Conservation (phyloP, 768 basidiomycete genomes). For the Symmetrospora coprosmae region DNA sequence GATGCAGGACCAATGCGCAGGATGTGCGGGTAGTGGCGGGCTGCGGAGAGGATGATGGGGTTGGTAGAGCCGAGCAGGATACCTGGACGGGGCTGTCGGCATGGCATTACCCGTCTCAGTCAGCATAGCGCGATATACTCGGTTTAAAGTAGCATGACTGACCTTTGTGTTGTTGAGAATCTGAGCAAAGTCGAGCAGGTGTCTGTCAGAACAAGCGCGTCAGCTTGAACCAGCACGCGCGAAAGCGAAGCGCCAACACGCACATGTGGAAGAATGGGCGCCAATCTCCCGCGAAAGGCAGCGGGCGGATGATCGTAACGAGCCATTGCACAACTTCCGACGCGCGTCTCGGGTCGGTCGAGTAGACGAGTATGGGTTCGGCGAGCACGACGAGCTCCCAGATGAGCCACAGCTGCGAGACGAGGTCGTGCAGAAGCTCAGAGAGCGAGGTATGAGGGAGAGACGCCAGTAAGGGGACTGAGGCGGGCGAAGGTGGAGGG, state of each 20-base stretch:
- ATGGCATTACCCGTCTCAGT: background rate
- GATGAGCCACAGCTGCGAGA: constrained; percentile 41
- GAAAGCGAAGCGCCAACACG: constrained; percentile 36
- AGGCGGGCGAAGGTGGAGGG: background rate
- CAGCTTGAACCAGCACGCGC: background rate
- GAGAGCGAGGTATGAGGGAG: constrained; percentile 49
- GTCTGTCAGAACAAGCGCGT: constrained; percentile 36
- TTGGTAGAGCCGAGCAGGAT: constrained; percentile 73
- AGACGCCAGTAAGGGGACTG: constrained; percentile 52
- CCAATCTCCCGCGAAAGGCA: constrained; percentile 61
- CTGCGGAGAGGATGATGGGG: constrained; percentile 65
- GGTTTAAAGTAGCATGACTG: background rate
- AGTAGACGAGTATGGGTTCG: constrained; percentile 76
- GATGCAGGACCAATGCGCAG: constrained; percentile 45
- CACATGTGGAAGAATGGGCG: constrained; percentile 95
- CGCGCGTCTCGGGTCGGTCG: constrained; percentile 63
- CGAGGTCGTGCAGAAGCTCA: constrained; percentile 38
- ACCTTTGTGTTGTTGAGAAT: constrained; percentile 54
- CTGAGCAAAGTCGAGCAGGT: constrained; percentile 43
- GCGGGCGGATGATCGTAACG: constrained; percentile 68
- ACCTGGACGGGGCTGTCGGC: constrained; percentile 41
- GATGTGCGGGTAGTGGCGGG: constrained; percentile 68
- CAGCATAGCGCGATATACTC: background rate
- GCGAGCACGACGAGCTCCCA: constrained; percentile 90
- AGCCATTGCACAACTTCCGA: constrained; percentile 80